Conservation (phyloP, 805 yeast species). For the Kluyveromyces dobzhanskii region DNA sequence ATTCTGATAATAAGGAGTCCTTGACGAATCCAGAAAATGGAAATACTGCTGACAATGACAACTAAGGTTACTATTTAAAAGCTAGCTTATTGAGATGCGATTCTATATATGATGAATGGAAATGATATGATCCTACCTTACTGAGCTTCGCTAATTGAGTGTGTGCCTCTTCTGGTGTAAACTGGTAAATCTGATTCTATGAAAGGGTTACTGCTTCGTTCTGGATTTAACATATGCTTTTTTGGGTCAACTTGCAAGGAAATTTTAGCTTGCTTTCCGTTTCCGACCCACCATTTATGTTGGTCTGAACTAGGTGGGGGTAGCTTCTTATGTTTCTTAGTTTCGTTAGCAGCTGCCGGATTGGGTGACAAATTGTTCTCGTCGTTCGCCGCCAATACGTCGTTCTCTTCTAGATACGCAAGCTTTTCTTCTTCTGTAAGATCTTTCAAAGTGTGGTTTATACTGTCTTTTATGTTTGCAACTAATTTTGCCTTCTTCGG, state of each 20-base stretch:
- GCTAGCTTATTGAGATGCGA: no score
- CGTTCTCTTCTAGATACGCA: slow-evolving; percentile 37
- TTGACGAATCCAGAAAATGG: not conserved
- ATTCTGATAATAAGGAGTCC: not conserved
- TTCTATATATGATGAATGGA: no score
- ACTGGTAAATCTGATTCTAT: slow-evolving; percentile 32
- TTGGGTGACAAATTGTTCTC: not conserved
- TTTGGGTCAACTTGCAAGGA: slow-evolving; percentile 33
- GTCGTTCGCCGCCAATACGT: slow-evolving; percentile 1
- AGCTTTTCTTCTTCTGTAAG: slow-evolving; percentile 35
- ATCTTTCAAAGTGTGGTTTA: slow-evolving; percentile 39
- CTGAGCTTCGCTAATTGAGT: no score
- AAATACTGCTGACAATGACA: not conserved
- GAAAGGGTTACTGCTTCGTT: slow-evolving; percentile 67
- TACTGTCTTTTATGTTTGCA: slow-evolving; percentile 46
- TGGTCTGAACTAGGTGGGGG: slow-evolving; percentile 87
- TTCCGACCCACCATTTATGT: slow-evolving; percentile 87
- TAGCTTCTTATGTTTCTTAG: slow-evolving; percentile 30
- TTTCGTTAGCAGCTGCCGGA: slow-evolving; percentile 8
- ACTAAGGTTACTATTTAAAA: no score
- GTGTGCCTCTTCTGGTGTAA: not conserved
- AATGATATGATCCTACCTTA: no score
- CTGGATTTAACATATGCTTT: slow-evolving; percentile 56
- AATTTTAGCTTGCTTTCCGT: slow-evolving; percentile 68
- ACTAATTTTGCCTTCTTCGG: slow-evolving; percentile 40